Conservation (phyloP, 2,329 filamentous ascomycete genomes). For the Verticillium isaacii region DNA sequence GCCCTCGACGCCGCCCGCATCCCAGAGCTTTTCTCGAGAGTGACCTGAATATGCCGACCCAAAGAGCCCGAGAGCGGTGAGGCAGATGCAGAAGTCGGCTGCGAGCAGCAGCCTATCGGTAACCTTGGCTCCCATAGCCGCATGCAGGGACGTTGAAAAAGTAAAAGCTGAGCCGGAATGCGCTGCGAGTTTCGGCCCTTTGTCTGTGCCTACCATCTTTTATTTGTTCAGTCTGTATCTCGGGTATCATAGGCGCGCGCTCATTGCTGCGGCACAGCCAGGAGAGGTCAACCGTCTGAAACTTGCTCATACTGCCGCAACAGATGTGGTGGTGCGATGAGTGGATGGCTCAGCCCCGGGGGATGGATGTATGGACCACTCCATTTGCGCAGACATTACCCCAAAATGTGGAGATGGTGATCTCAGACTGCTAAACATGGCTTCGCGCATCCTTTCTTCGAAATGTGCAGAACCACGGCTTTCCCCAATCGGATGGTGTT, state of each 20-base stretch:
- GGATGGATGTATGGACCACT: too few species aligned
- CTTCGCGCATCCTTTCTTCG: too few species aligned
- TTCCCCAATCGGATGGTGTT: too few species aligned
- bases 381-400: too few species aligned
- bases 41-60: constrained; percentile 16
- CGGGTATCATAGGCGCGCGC: background rate
- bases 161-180: background rate
- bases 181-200: background rate
- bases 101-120: constrained; percentile 6
- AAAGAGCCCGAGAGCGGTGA: constrained; percentile 13
- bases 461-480: too few species aligned
- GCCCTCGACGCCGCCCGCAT: constrained; percentile 20
- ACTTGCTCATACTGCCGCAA: too few species aligned
- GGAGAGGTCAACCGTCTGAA: too few species aligned
- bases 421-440: too few species aligned
- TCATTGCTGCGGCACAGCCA: too few species aligned
- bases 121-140: background rate
- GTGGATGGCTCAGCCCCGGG: too few species aligned
- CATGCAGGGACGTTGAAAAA: background rate
- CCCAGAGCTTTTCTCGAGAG: constrained; percentile 19
- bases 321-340: too few species aligned
- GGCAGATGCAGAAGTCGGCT: constrained; percentile 14
- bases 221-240: background rate
- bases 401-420: too few species aligned
- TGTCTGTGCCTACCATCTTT: background rate